A percentile compares a stretch with the other conserved stretches of the same genome.
These are phyloP conservation scores for Schizosaccharomyces versatilis DNA, from an alignment of 1,139 yeast genomes.

Conservation along the genomic window DNA sequence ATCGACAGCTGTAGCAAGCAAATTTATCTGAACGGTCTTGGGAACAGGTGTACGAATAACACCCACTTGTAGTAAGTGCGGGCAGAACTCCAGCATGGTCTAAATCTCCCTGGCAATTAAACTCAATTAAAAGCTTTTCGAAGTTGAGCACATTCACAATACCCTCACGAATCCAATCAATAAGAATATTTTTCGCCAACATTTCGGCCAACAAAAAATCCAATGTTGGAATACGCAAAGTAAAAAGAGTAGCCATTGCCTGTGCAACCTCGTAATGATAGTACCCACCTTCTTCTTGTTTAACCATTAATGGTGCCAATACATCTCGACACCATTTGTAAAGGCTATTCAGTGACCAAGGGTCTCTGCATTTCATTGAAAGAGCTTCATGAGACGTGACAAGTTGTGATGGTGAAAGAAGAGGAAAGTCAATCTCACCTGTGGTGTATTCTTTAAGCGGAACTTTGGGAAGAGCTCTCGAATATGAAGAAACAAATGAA, in stretches of 20 bases:
- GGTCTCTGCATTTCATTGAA: neutral
- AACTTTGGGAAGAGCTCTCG: slow-evolving; percentile 1
- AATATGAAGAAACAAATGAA: neutral
- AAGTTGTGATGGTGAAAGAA: neutral
- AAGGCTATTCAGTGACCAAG: neutral
- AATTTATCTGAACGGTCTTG: neutral
- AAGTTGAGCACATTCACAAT: neutral
- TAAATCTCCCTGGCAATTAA: neutral
- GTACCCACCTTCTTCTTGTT: neutral
- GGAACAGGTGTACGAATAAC: slow-evolving; percentile 2
- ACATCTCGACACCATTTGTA: neutral
- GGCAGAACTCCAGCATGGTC: slow-evolving; percentile 3
- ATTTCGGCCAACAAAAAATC: neutral
- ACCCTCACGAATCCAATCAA: neutral
- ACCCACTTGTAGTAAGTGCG: neutral
- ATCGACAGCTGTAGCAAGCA: neutral
- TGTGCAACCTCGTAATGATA: neutral
- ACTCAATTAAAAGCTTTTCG: neutral
- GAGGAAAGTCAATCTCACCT: neutral
- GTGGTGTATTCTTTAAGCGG: neutral
- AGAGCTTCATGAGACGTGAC: neutral
- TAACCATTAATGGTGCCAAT: too few species aligned
- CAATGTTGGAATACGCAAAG: neutral
- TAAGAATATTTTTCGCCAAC: neutral
- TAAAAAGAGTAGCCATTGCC: neutral